Base-by-base conservation (phyloP, 2,329 filamentous ascomycete genomes). In the Aspergillus awamori region DNA sequence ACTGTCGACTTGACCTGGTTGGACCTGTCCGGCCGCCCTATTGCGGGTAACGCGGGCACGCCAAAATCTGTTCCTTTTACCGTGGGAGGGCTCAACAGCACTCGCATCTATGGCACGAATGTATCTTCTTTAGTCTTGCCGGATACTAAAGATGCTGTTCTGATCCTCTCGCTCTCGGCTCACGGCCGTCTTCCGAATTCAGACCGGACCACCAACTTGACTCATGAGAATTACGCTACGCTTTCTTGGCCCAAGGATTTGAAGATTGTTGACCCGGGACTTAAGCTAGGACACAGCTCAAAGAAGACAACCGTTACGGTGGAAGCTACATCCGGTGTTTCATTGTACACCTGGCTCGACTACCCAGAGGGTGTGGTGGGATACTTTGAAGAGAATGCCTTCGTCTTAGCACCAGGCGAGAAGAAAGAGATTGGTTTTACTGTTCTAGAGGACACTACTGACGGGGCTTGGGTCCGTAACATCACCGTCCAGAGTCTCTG, bases 261-360 rank as follows among this genome's bases (percentile, higher is more conserved):
- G 0, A 59, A 74, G 4, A 70, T 86, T 7, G 75, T 80, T 0
- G 82, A 86, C 66, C 84, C 84, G 0, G 77, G 80, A 0, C 60
- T 86, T 2, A 63, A 73, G 7, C 53, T 83, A 2, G 71, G 66
- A 1, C 76, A 79, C 56, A 63, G 76, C 48, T 63, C 67, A 0
- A 36, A 61, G 0, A 70, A 65, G 0, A 64, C 67, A 3, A 75
- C 72, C 3, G 85, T 85, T 63, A 81, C 75, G 0, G 79, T 86
- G 0, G 76, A 77, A 36, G 83, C 83, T 0, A 80, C 73, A 13
- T 75, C 63, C 0, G 83, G 82, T 0, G 76, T 84, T 0, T 82
- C 83, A 3, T 75, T 82, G 4, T 86, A 83, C 74, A 84, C 83
- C 1, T 86, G 83, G 83, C 69, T 86, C 2, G 82, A 83, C 57